Percentiles rank a stretch among this genome's conserved stretches.
phyloP scores from a whole-genome alignment of 108 stramenopile genomes.

The Conticribra guillardii region DNA sequence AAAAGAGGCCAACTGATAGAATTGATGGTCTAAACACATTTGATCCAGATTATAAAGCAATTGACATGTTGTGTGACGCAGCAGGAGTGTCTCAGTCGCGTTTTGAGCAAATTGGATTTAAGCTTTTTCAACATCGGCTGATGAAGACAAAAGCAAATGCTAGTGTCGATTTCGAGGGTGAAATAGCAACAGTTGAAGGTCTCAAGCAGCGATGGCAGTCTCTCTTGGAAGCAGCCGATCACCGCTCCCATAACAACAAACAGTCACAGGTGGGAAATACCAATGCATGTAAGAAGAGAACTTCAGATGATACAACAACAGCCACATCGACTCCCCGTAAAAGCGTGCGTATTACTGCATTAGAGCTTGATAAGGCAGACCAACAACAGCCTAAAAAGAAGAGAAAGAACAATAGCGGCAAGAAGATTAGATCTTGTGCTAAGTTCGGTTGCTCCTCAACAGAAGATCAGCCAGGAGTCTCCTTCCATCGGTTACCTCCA shows the following conservation, averaged over 20 bases:
- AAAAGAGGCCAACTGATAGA: neutral
- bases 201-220: neutral
- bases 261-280: neutral
- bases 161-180: neutral
- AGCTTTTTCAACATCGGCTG: slow-evolving; percentile 2
- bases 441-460: slow-evolving; percentile 12
- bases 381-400: neutral
- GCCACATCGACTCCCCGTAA: neutral
- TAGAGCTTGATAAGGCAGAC: neutral
- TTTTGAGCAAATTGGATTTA: slow-evolving; percentile 12
- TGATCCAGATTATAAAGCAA: slow-evolving; percentile 7
- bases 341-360: neutral
- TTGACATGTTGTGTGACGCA: slow-evolving; percentile 6
- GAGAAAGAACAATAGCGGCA: neutral
- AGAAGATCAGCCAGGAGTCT: neutral
- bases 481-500: slow-evolving; percentile 5
- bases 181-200: neutral
- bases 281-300: neutral
- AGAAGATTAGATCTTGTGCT: neutral
- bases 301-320: neutral
- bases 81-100: slow-evolving; percentile 13
- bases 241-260: neutral
- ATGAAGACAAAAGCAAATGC: neutral
- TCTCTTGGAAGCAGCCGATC: neutral
- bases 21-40: slow-evolving; percentile 3